These are phyloP conservation scores for Gracilaria gracilis DNA, from an alignment of 23 red algal genomes.

Conservation along the genomic window DNA sequence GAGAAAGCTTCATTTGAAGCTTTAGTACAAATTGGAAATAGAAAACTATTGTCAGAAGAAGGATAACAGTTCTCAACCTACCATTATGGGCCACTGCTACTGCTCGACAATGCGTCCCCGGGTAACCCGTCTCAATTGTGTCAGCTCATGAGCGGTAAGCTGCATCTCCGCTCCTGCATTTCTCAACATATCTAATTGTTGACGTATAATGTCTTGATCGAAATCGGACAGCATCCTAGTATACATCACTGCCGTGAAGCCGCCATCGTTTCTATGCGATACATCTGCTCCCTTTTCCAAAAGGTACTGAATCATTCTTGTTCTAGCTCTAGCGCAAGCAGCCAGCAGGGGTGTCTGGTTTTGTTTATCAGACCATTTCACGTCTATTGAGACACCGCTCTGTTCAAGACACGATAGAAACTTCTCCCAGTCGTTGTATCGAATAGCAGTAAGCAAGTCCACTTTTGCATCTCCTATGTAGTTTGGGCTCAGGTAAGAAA, in stretches of 20 bases:
- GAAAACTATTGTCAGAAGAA: too few relatives aligned
- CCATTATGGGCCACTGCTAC: too few relatives aligned
- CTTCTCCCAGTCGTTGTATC: conserved; percentile 81
- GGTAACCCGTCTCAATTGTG: conserved; percentile 28
- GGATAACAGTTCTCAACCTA: too few relatives aligned
- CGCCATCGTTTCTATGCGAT: conserved; percentile 72
- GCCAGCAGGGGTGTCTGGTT: conserved; percentile 83
- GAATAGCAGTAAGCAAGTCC: conserved; percentile 79
- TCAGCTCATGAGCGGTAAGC: conserved; percentile 34
- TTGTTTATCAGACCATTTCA: conserved; percentile 80
- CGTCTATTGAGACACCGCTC: conserved; percentile 52
- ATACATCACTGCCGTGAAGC: conserved; percentile 83
- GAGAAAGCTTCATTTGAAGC: too few relatives aligned
- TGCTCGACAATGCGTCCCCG: conserved; percentile 44
- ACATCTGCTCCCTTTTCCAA: conserved; percentile 74
- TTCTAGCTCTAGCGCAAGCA: conserved; percentile 63
- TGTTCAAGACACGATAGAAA: conserved; percentile 62
- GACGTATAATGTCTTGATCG: conserved; percentile 42
- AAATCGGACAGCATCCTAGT: conserved; percentile 63
- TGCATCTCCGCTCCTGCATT: conserved; percentile 53
- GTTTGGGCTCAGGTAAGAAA: conserved; percentile 64
- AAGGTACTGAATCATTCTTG: conserved; percentile 66
- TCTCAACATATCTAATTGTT: conserved; percentile 66
- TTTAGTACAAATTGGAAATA: too few relatives aligned
- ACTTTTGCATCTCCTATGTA: conserved; percentile 53